Conservation (phyloP, 805 yeast species). For the Dipodascopsis uninucleata region DNA sequence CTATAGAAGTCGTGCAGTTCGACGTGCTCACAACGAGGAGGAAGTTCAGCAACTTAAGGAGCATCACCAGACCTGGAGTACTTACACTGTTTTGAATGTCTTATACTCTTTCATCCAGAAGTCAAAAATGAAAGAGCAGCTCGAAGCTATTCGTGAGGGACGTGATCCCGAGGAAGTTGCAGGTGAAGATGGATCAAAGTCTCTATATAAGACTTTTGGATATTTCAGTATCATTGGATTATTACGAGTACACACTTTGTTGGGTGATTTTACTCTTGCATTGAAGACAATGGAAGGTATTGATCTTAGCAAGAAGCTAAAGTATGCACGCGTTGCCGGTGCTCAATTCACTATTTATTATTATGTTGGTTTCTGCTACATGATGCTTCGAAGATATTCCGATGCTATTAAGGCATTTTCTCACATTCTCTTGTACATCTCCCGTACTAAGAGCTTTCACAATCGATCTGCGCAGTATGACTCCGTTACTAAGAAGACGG, state of each 20-base stretch:
- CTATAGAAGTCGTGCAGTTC: conserved; percentile 41
- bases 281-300: conserved; percentile 48
- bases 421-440: conserved; percentile 46
- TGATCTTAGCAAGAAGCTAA: conserved; percentile 47
- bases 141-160: conserved; percentile 37
- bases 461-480: conserved; percentile 46
- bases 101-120: conserved; percentile 46
- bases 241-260: conserved; percentile 47
- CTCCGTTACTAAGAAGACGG: conserved; percentile 46
- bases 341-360: conserved; percentile 51
- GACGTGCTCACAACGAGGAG: conserved; percentile 33
- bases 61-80: conserved; percentile 45
- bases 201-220: conserved; percentile 47
- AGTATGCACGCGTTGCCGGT: conserved; percentile 47
- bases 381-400: conserved; percentile 49
- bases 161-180: conserved; percentile 38
- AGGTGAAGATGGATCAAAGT: conserved; percentile 44
- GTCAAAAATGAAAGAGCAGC: conserved; percentile 42
- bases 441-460: conserved; percentile 44
- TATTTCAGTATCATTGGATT: conserved; percentile 49
- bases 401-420: conserved; percentile 50
- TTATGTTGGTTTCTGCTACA: conserved; percentile 50
- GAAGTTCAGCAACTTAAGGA: conserved; percentile 42
- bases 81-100: conserved; percentile 48
- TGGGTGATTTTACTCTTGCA: conserved; percentile 50